Percentiles rank a stretch among this genome's conserved stretches.
These are phyloP conservation scores for Mycena chlorophos DNA, from an alignment of 768 basidiomycete genomes.

Conservation along the genomic window DNA sequence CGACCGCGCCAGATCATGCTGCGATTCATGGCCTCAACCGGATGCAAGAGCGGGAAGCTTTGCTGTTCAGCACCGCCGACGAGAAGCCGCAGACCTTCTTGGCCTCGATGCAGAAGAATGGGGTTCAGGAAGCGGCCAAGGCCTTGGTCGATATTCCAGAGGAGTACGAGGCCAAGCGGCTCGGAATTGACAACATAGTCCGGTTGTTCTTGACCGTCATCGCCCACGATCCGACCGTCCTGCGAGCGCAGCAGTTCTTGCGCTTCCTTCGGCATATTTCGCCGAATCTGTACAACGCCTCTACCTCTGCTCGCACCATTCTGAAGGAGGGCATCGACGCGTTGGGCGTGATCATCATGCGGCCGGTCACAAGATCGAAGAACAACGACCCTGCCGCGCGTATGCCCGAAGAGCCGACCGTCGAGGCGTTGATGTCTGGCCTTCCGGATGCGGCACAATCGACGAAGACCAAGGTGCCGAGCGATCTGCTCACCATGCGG, in stretches of 20 bases:
- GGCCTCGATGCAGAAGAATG: slow-evolving; percentile 48
- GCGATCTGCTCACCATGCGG: slow-evolving; percentile 59
- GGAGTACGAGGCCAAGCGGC: slow-evolving; percentile 56
- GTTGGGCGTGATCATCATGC: slow-evolving; percentile 55
- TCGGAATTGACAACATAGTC: slow-evolving; percentile 66
- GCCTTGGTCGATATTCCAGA: slow-evolving; percentile 53
- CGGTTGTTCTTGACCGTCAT: slow-evolving; percentile 78
- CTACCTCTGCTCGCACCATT: slow-evolving; percentile 51
- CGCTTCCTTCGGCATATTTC: slow-evolving; percentile 57
- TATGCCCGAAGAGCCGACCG: slow-evolving; percentile 29
- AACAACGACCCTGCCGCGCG: slow-evolving; percentile 34
- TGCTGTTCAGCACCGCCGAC: slow-evolving; percentile 68
- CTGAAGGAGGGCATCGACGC: slow-evolving; percentile 72
- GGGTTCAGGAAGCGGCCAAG: slow-evolving; percentile 41
- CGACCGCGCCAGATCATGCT: slow-evolving; percentile 54
- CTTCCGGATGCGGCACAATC: slow-evolving; percentile 37
- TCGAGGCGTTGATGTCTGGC: slow-evolving; percentile 27
- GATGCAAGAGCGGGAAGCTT: slow-evolving; percentile 66
- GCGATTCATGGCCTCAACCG: slow-evolving; percentile 68
- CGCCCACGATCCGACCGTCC: slow-evolving; percentile 66
- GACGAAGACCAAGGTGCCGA: slow-evolving; percentile 48
- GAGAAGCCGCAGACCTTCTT: slow-evolving; percentile 73
- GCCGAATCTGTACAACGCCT: slow-evolving; percentile 58
- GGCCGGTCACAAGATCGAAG: slow-evolving; percentile 47
- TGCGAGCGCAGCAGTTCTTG: slow-evolving; percentile 71